Conservation (phyloP, 2,329 filamentous ascomycete species). For the Eutypella sp. region DNA sequence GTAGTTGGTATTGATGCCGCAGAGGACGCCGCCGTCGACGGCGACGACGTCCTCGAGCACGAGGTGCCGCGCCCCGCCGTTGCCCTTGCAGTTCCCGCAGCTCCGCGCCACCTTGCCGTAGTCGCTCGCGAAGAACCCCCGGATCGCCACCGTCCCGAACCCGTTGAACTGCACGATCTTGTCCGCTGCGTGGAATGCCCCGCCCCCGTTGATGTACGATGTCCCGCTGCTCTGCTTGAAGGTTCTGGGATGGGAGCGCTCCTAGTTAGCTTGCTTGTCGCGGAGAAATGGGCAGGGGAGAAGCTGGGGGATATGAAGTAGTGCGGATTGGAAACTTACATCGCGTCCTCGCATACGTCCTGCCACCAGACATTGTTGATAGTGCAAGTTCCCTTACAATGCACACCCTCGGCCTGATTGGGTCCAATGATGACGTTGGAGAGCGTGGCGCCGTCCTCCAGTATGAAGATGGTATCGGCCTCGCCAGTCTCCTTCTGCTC, state of each 20-base stretch:
- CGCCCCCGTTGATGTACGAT: constrained; percentile 35
- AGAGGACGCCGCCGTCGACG: constrained; percentile 36
- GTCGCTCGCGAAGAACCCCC: constrained; percentile 36
- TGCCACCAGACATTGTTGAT: constrained; percentile 44
- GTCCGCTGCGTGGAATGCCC: constrained; percentile 33
- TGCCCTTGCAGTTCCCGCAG: constrained; percentile 43
- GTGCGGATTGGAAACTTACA: not conserved
- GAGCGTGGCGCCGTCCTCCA: constrained; percentile 36
- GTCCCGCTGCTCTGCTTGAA: constrained; percentile 32
- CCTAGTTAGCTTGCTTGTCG: too few species aligned
- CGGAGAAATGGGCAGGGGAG: too few species aligned
- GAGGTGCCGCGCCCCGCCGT: constrained; percentile 35
- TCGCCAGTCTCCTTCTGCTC: constrained; percentile 18
- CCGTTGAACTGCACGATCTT: constrained; percentile 40
- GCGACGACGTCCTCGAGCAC: constrained; percentile 39
- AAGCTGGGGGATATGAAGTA: not conserved
- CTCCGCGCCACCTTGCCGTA: constrained; percentile 45
- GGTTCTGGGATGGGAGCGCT: constrained; percentile 15
- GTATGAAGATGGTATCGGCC: constrained; percentile 16
- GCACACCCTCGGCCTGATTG: constrained; percentile 40
- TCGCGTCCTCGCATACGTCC: constrained; percentile 41
- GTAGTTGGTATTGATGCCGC: constrained; percentile 48
- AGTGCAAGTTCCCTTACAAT: constrained; percentile 40
- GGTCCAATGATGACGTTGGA: constrained; percentile 43
- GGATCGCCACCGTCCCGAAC: constrained; percentile 32